A percentile compares a stretch with the other conserved stretches of the same genome.
phyloP scores from a whole-genome alignment of 139 green algal genomes.

The Chlamydomonas sp. region DNA sequence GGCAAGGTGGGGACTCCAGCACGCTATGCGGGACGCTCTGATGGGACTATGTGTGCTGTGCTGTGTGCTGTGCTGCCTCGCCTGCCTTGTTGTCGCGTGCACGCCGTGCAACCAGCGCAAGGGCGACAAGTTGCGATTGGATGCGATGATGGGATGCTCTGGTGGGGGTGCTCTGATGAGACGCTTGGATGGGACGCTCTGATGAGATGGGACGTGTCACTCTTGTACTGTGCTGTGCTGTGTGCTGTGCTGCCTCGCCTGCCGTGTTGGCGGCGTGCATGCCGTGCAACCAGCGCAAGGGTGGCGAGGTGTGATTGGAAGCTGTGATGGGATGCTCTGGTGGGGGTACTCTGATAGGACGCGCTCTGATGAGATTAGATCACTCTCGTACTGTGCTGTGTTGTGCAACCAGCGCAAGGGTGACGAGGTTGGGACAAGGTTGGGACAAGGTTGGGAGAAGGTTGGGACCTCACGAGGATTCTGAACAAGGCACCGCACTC shows the following conservation, averaged over 20 bases:
- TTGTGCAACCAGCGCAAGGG: no score
- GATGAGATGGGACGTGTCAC: background rate
- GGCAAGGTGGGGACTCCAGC: no score
- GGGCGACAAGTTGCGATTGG: background rate
- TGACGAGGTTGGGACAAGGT: no score
- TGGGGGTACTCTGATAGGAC: background rate
- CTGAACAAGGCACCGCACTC: no score
- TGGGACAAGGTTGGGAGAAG: no score
- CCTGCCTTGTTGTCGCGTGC: slow-evolving; percentile 24
- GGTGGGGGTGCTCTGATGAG: background rate
- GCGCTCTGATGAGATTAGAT: background rate
- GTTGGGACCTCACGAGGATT: no score
- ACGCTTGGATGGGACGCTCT: background rate
- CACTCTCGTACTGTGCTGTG: background rate
- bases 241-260: background rate
- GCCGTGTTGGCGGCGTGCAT: background rate
- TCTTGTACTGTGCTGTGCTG: background rate
- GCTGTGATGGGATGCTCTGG: background rate
- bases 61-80: background rate
- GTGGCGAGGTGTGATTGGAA: no score
- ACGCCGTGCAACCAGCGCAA: slow-evolving; percentile 19
- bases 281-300: no score
- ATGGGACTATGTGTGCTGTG: background rate
- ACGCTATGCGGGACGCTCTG: no score
- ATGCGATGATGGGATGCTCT: background rate